Evolutionary conservation across 2,329 filamentous ascomycete species (phyloP).

Genomic region (Alternaria postmessia): DNA sequence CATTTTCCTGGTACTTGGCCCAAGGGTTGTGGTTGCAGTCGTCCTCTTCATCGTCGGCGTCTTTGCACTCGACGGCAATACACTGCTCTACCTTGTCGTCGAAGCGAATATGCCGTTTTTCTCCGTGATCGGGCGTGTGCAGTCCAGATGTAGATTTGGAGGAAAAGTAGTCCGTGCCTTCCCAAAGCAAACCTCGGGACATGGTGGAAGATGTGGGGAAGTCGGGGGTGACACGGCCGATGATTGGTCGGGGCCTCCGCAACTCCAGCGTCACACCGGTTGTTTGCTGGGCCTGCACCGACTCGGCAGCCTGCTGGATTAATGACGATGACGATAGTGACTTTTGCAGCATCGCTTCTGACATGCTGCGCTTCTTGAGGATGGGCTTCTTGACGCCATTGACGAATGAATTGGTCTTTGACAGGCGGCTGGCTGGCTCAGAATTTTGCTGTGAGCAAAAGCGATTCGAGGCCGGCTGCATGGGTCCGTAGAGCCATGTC

Average conservation of each 20-base stretch:
- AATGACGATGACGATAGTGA: slow-evolving; percentile 89
- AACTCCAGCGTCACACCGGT: slow-evolving; percentile 55
- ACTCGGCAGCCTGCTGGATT: slow-evolving; percentile 86
- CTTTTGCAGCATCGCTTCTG: slow-evolving; percentile 90
- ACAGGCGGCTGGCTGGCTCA: slow-evolving; percentile 63
- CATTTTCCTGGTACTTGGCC: slow-evolving; percentile 53
- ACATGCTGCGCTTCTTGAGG: slow-evolving; percentile 95
- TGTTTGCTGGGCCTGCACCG: slow-evolving; percentile 83
- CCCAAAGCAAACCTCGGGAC: slow-evolving; percentile 67
- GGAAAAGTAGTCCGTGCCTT: slow-evolving; percentile 70
- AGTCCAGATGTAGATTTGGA: slow-evolving; percentile 75
- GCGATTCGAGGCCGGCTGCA: slow-evolving; percentile 75
- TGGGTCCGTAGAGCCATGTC: slow-evolving; percentile 94
- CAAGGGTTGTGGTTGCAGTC: slow-evolving; percentile 53
- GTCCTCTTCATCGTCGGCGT: slow-evolving; percentile 72
- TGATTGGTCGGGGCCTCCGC: slow-evolving; percentile 61
- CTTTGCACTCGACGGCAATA: slow-evolving; percentile 89
- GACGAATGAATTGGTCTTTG: slow-evolving; percentile 72
- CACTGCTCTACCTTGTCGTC: slow-evolving; percentile 96
- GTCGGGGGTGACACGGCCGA: slow-evolving; percentile 73
- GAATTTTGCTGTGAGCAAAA: slow-evolving; percentile 58
- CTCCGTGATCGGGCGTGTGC: slow-evolving; percentile 68
- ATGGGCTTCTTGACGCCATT: slow-evolving; percentile 81
- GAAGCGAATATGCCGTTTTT: slow-evolving; percentile 90
- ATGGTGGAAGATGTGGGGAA: slow-evolving; percentile 71